phyloP scores from a whole-genome alignment of 164 flowering plant species.

The Aristolochia contorta region DNA sequence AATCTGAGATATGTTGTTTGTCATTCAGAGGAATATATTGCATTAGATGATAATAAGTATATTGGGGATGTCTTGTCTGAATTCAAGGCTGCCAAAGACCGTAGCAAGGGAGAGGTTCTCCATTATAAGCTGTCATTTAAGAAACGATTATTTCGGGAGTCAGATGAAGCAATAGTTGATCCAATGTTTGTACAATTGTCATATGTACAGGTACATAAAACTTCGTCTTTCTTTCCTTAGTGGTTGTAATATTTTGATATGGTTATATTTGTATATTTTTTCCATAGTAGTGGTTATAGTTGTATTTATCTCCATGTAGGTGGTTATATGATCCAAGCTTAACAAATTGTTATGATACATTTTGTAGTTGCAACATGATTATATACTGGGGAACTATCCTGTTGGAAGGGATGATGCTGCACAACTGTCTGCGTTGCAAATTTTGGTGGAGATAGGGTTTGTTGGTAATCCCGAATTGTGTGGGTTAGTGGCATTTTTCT shows the following conservation, averaged over 20 bases:
- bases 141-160: conserved; percentile 90
- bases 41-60: conserved; percentile 89
- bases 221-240: background rate
- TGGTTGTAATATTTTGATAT: background rate
- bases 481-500: conserved; percentile 49
- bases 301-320: background rate
- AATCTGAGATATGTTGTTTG: conserved; percentile 8
- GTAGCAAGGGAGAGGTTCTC: conserved; percentile 91
- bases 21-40: conserved; percentile 78
- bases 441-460: conserved; percentile 88
- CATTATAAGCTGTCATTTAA: conserved; percentile 87
- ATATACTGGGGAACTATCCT: conserved; percentile 94
- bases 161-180: conserved; percentile 87
- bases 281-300: conserved; percentile 1
- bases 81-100: conserved; percentile 87
- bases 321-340: too few species aligned
- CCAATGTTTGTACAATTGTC: conserved; percentile 94
- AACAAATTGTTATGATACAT: conserved; percentile 2
- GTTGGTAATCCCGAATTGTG: conserved; percentile 62
- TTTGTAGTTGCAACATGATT: conserved; percentile 94
- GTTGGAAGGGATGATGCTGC: conserved; percentile 99
- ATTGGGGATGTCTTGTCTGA: conserved; percentile 93
- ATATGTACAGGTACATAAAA: conserved; percentile 73
- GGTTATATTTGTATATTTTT: background rate
- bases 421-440: conserved; percentile 89